Conservation (phyloP, 2,329 filamentous ascomycete species). For the Aspergillus tubingensis region DNA sequence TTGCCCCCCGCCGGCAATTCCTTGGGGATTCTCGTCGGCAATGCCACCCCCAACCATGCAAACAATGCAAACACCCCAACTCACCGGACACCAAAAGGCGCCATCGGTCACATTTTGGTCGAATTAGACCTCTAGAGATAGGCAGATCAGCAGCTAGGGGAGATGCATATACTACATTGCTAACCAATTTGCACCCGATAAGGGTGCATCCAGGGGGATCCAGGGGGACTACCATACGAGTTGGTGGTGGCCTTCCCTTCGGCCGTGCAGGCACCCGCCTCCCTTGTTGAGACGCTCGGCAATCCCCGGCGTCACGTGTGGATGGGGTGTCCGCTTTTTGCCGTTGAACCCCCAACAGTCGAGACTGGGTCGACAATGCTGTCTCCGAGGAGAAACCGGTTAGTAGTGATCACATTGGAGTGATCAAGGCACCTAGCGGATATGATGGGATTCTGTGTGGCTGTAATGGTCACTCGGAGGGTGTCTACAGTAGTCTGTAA, state of each 20-base stretch:
- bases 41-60: neutral
- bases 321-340: neutral
- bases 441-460: too few relatives aligned
- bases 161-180: neutral
- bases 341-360: neutral
- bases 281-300: neutral
- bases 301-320: neutral
- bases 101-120: neutral
- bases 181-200: neutral
- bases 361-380: too few relatives aligned
- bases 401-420: too few relatives aligned
- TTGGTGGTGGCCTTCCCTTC: neutral
- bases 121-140: neutral
- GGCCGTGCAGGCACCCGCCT: neutral
- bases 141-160: neutral
- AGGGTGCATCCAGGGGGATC: neutral
- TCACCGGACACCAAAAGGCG: neutral
- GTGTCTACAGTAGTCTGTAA: too few relatives aligned
- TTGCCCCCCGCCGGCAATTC: neutral
- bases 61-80: neutral
- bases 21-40: neutral
- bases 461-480: too few relatives aligned
- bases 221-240: neutral
- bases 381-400: too few relatives aligned
- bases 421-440: too few relatives aligned